Percentiles rank a stretch among this genome's conserved stretches.
Conservation (phyloP, 176 grass and related monocot genomes). For the Bonia amplexicaulis region DNA sequence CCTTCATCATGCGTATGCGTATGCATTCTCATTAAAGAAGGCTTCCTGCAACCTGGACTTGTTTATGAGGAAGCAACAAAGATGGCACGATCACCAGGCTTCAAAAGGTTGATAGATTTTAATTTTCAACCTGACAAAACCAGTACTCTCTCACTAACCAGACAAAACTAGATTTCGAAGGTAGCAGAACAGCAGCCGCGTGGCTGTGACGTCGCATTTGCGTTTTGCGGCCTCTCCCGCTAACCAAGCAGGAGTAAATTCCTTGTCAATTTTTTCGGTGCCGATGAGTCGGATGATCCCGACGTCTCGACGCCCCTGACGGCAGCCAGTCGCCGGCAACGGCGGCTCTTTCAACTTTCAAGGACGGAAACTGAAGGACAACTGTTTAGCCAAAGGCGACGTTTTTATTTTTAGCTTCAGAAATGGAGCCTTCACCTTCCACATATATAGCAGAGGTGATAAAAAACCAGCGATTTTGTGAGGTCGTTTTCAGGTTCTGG, state of each 20-base stretch:
- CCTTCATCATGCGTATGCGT: not conserved
- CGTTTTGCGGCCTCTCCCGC: not conserved
- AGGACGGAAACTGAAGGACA: constrained; percentile 1
- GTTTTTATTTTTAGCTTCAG: not conserved
- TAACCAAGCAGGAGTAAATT: not conserved
- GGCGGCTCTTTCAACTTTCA: not conserved
- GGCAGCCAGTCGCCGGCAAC: not conserved
- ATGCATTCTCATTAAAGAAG: not conserved
- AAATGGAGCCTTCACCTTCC: not conserved
- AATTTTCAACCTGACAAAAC: not conserved
- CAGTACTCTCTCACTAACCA: not conserved
- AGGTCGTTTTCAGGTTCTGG: not conserved
- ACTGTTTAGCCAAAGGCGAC: not conserved
- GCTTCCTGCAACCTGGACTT: not conserved
- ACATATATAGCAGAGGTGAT: not conserved
- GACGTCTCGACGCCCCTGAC: constrained; percentile 16
- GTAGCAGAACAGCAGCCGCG: not conserved
- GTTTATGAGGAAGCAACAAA: not conserved
- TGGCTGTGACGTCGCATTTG: not conserved
- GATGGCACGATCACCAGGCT: not conserved
- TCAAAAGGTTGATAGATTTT: not conserved
- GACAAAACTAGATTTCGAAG: not conserved
- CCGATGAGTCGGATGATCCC: constrained; percentile 37
- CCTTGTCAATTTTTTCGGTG: constrained; percentile 7
- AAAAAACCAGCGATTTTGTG: not conserved